These are phyloP conservation scores for Primulina huaijiensis DNA, from an alignment of 257 asterid genomes.

Conservation along the genomic window DNA sequence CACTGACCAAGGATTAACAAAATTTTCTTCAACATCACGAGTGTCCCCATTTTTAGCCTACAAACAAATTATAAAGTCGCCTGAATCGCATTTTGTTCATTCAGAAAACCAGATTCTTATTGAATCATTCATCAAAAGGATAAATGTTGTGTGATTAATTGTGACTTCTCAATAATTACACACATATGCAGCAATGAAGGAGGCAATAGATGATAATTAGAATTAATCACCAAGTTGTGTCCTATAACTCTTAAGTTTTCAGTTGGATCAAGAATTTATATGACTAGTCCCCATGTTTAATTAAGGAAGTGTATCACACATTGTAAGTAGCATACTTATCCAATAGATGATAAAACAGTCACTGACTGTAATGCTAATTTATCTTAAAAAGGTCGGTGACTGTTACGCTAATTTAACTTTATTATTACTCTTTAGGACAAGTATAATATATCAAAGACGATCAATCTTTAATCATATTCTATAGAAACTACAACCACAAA, in stretches of 20 bases:
- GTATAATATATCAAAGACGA: not conserved
- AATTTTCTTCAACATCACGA: slow-evolving; percentile 40
- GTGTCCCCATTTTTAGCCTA: slow-evolving; percentile 41
- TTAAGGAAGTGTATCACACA: not conserved
- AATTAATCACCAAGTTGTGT: not conserved
- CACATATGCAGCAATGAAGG: not conserved
- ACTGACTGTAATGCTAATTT: not conserved
- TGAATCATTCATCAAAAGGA: not conserved
- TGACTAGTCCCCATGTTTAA: too few relatives aligned
- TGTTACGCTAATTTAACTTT: not conserved
- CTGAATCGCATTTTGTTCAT: slow-evolving; percentile 17
- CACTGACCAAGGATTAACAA: slow-evolving; percentile 79
- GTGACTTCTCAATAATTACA: not conserved
- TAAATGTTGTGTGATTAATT: slow-evolving; percentile 1
- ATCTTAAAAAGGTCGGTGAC: not conserved
- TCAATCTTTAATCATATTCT: not conserved
- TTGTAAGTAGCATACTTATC: not conserved
- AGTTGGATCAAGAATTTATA: not conserved
- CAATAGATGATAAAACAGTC: slow-evolving; percentile 1
- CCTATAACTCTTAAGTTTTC: not conserved
- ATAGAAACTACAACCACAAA: slow-evolving; percentile 9
- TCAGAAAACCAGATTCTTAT: not conserved
- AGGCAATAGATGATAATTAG: not conserved
- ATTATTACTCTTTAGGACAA: not conserved
- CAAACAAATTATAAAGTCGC: slow-evolving; percentile 22